phyloP scores from a whole-genome alignment of 2,329 filamentous ascomycete species.

The Bipolaris zeicola region DNA sequence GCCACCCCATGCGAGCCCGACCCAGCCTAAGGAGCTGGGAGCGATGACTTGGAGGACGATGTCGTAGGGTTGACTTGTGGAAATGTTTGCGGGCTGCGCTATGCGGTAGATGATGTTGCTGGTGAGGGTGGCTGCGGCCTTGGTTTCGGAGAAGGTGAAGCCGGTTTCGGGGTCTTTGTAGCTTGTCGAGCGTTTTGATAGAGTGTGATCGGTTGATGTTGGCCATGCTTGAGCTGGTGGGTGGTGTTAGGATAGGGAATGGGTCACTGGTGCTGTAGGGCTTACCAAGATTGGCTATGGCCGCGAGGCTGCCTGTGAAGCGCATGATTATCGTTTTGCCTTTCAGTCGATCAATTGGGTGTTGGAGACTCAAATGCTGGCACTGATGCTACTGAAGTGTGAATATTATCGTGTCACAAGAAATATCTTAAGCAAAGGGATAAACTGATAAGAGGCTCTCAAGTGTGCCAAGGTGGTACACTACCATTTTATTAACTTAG shows the following conservation, averaged over 20 bases:
- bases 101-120: conserved; percentile 38
- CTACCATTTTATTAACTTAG: conserved; percentile 23
- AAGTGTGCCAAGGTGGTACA: conserved; percentile 35
- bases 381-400: not conserved
- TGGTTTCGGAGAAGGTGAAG: conserved; percentile 43
- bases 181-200: conserved; percentile 22
- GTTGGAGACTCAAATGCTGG: not conserved
- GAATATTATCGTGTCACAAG: conserved; percentile 14
- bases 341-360: not conserved
- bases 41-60: conserved; percentile 38
- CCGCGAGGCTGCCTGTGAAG: conserved; percentile 20
- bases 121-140: conserved; percentile 33
- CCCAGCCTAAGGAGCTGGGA: conserved; percentile 37
- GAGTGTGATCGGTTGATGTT: conserved; percentile 1
- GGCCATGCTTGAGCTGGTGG: conserved; percentile 25
- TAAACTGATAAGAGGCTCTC: conserved; percentile 27
- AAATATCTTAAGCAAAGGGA: conserved; percentile 20
- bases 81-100: conserved; percentile 30
- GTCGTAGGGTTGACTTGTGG: conserved; percentile 29
- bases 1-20: conserved; percentile 39
- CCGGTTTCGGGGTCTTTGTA: conserved; percentile 38
- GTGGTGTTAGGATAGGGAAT: not conserved
- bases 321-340: conserved; percentile 26
- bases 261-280: not conserved
- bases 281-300: conserved; percentile 31